phyloP scores from a whole-genome alignment of 371 early-diverging fungal genomes.

The Circinella umbellata region DNA sequence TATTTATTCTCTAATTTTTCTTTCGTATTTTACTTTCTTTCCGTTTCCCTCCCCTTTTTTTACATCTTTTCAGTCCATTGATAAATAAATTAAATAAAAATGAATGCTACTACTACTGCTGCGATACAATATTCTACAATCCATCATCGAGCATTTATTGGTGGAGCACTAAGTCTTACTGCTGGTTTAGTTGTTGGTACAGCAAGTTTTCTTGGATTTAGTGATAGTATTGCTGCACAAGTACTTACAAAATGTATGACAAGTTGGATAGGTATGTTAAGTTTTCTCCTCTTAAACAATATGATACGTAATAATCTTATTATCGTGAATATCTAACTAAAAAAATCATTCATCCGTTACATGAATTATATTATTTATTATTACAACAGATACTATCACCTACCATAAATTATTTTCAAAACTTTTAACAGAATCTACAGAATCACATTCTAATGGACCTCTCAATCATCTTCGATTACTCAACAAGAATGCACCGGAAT shows the following conservation, averaged over 20 bases:
- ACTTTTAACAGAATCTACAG: conserved; percentile 8
- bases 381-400: background rate
- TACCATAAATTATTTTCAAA: conserved; percentile 7
- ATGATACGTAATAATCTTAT: too few species aligned
- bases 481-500: conserved; percentile 16
- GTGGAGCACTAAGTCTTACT: conserved; percentile 20
- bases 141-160: conserved; percentile 14
- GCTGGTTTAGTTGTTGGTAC: conserved; percentile 20
- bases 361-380: background rate
- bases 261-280: conserved; percentile 1
- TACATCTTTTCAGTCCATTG: too few species aligned
- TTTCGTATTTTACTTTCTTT: too few species aligned
- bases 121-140: background rate
- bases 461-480: conserved; percentile 17
- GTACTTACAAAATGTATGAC: conserved; percentile 3
- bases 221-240: conserved; percentile 2
- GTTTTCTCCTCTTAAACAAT: background rate
- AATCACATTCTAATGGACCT: conserved; percentile 17
- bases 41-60: too few species aligned
- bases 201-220: conserved; percentile 12
- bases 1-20: too few species aligned
- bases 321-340: background rate
- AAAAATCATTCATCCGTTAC: background rate
- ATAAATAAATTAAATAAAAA: background rate
- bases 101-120: background rate